phyloP scores from a whole-genome alignment of 345 rosid genomes.

The Aquilaria malaccensis region DNA sequence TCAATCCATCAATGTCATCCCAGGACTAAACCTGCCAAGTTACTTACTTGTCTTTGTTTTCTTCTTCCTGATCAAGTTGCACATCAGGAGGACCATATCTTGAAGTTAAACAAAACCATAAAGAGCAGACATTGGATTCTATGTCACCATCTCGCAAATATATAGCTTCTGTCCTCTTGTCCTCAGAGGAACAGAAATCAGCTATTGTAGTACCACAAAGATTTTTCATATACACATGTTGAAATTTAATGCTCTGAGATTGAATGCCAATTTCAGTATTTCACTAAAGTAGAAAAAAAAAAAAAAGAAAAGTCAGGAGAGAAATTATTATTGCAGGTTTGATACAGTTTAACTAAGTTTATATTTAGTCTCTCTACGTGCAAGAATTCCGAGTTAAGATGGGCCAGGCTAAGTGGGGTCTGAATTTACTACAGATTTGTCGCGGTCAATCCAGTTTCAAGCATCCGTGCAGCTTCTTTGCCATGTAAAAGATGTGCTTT shows the following conservation, averaged over 20 bases:
- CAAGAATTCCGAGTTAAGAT: not conserved
- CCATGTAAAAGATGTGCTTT: conserved; percentile 28
- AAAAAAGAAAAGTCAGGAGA: too few relatives aligned
- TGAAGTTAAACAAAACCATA: conserved; percentile 16
- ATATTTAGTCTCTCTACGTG: too few relatives aligned
- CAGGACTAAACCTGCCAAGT: too few relatives aligned
- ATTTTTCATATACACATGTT: too few relatives aligned
- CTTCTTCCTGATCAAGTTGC: conserved; percentile 15
- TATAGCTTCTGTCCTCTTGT: conserved; percentile 20
- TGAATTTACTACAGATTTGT: not conserved
- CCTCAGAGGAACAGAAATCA: too few relatives aligned
- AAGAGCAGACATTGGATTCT: conserved; percentile 55
- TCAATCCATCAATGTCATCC: not conserved
- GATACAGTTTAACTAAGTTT: too few relatives aligned
- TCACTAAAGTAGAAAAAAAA: too few relatives aligned
- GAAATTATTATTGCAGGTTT: too few relatives aligned
- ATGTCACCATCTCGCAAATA: conserved; percentile 18
- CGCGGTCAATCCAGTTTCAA: conserved; percentile 12
- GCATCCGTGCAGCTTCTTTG: conserved; percentile 19
- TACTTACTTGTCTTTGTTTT: too few relatives aligned
- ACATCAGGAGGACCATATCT: not conserved
- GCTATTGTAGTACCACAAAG: too few relatives aligned
- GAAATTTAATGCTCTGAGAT: too few relatives aligned
- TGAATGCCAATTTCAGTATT: too few relatives aligned
- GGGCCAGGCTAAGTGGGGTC: conserved; percentile 21